Conservation (phyloP, 768 basidiomycete genomes). For the Termitomyces sp. region DNA sequence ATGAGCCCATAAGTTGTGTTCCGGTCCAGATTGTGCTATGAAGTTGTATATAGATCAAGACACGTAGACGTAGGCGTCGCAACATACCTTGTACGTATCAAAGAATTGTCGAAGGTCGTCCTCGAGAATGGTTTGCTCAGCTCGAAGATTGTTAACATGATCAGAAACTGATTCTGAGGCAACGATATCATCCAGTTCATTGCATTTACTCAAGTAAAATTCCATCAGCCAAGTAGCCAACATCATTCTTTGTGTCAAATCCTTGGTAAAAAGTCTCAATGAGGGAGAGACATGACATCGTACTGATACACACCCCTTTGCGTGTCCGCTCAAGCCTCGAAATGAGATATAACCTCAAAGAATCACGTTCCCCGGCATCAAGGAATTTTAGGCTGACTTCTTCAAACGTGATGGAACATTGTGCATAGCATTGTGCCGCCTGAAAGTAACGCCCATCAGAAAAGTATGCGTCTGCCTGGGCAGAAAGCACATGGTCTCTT, state of each 20-base stretch:
- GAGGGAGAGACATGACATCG: background rate
- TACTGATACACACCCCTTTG: constrained; percentile 57
- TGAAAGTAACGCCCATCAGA: constrained; percentile 79
- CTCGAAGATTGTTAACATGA: constrained; percentile 79
- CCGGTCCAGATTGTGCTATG: constrained; percentile 78
- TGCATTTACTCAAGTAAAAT: constrained; percentile 94
- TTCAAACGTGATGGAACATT: constrained; percentile 84
- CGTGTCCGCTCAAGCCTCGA: constrained; percentile 81
- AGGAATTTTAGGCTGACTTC: constrained; percentile 88
- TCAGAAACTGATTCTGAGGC: constrained; percentile 79
- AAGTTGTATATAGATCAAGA: background rate
- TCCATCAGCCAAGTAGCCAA: constrained; percentile 98
- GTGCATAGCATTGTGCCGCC: constrained; percentile 89
- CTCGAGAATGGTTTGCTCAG: constrained; percentile 78
- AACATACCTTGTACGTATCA: constrained; percentile 82
- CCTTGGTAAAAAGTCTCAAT: constrained; percentile 39
- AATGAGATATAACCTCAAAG: constrained; percentile 84
- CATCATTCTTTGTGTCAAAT: constrained; percentile 93
- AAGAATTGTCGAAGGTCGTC: constrained; percentile 93
- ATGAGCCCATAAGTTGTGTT: constrained; percentile 90
- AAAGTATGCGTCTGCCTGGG: constrained; percentile 81
- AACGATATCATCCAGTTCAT: constrained; percentile 90
- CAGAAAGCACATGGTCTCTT: constrained; percentile 75
- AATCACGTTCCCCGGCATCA: constrained; percentile 86
- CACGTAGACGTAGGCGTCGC: background rate